These are phyloP conservation scores for Coleophoma crateriformis DNA, from an alignment of 2,329 filamentous ascomycete genomes.

Conservation along the genomic window DNA sequence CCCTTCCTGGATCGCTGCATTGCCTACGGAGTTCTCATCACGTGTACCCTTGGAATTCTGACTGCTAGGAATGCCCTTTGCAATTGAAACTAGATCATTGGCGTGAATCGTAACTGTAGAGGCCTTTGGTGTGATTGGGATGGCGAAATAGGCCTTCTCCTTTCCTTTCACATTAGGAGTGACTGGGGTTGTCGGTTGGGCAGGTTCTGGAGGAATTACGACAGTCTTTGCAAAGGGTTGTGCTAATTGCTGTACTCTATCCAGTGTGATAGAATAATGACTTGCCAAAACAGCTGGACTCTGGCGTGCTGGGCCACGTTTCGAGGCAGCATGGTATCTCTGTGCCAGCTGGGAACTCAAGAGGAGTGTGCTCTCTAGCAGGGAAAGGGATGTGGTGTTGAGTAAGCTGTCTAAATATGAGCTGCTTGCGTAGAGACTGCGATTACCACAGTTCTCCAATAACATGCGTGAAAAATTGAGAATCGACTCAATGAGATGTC, in stretches of 20 bases:
- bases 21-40: constrained; percentile 20
- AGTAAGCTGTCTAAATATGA: constrained; percentile 82
- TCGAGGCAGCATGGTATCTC: constrained; percentile 84
- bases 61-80: constrained; percentile 42
- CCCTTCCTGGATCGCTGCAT: constrained; percentile 21
- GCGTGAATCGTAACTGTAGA: constrained; percentile 58
- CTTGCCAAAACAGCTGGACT: constrained; percentile 72
- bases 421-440: constrained; percentile 94
- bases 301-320: constrained; percentile 61
- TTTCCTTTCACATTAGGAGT: constrained; percentile 66
- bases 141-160: constrained; percentile 52
- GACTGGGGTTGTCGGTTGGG: constrained; percentile 45
- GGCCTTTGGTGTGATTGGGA: constrained; percentile 32
- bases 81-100: constrained; percentile 77
- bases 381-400: constrained; percentile 75
- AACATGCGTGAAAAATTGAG: constrained; percentile 83
- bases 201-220: constrained; percentile 38
- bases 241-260: constrained; percentile 79
- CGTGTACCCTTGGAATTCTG: constrained; percentile 22
- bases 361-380: constrained; percentile 73
- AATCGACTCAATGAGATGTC: constrained; percentile 71
- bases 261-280: constrained; percentile 76
- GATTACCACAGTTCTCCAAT: constrained; percentile 91
- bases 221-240: constrained; percentile 74
- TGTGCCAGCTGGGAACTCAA: constrained; percentile 84